phyloP scores from a whole-genome alignment of 306 rosid genomes.

The Betula pendula region DNA sequence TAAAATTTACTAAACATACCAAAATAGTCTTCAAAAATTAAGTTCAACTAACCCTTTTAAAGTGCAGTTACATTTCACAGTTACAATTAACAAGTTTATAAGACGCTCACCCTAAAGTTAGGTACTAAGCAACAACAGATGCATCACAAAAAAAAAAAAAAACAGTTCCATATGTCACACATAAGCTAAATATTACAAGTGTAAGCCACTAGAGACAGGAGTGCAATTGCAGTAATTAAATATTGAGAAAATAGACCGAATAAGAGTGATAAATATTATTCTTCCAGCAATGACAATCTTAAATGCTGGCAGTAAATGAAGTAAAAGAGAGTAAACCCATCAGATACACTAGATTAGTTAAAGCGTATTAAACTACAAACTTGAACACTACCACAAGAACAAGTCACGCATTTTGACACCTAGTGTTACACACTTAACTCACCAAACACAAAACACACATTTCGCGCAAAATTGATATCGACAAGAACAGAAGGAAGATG shows the following conservation, averaged over 20 bases:
- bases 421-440: no score
- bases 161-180: background rate
- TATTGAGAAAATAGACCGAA: background rate
- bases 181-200: background rate
- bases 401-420: background rate
- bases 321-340: background rate
- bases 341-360: background rate
- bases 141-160: slow-evolving; percentile 11
- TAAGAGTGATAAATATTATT: background rate
- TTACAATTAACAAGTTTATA: slow-evolving; percentile 22
- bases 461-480: no score
- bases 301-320: background rate
- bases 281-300: background rate
- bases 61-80: slow-evolving; percentile 13
- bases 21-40: slow-evolving; percentile 1
- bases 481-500: background rate
- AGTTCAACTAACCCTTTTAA: slow-evolving; percentile 15
- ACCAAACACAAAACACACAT: no score
- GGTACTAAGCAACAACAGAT: slow-evolving; percentile 3
- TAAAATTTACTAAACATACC: slow-evolving; percentile 10
- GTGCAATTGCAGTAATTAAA: background rate
- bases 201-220: background rate
- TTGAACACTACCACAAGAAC: background rate
- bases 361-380: background rate
- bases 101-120: slow-evolving; percentile 14